phyloP scores from a whole-genome alignment of 306 rosid genomes.

The Medicago truncatula region MtrunA17r5.0-ANR NC_053045.1:61105501-61106000 shows the following conservation, averaged over 20 bases:
- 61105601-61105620: slow-evolving; percentile 3
- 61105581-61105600: not conserved
- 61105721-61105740: slow-evolving; percentile 46
- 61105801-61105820: slow-evolving; percentile 6
- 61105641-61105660: slow-evolving; percentile 41
- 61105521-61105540: not conserved
- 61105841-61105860: not conserved
- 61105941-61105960: slow-evolving; percentile 9
- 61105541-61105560: not conserved
- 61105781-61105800: not conserved
- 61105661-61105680: slow-evolving; percentile 36
- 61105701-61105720: slow-evolving; percentile 41
- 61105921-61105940: slow-evolving; percentile 20
- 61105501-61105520: not conserved
- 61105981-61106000: slow-evolving; percentile 28
- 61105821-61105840: not conserved
- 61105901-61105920: not conserved
- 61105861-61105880: slow-evolving; percentile 37
- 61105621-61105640: slow-evolving; percentile 45
- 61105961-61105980: slow-evolving; percentile 26
- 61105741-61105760: slow-evolving; percentile 38
- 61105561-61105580: not conserved
- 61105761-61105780: slow-evolving; percentile 5
- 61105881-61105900: not conserved
- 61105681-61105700: not conserved